Percentiles rank a stretch among this genome's conserved stretches.
These are phyloP conservation scores for Lobosporangium transversale DNA, from an alignment of 192 early-diverging fungal genomes.

Conservation along the genomic window DNA sequence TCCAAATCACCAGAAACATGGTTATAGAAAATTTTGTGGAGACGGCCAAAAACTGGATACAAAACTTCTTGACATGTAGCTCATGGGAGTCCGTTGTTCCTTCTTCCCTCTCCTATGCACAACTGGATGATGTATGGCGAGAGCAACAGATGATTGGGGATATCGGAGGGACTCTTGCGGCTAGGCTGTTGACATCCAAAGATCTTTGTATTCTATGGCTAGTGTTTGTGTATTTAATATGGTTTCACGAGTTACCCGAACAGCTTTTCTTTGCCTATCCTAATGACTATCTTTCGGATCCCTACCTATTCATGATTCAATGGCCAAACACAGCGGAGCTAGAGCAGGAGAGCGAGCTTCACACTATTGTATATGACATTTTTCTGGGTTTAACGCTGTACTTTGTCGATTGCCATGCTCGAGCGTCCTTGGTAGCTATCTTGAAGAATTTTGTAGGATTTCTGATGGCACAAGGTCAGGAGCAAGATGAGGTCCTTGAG, in stretches of 20 bases:
- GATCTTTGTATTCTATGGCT: slow-evolving; percentile 44
- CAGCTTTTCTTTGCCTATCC: slow-evolving; percentile 30
- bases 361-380: slow-evolving; percentile 41
- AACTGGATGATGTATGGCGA: slow-evolving; percentile 30
- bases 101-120: slow-evolving; percentile 17
- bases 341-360: slow-evolving; percentile 30
- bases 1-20: slow-evolving; percentile 29
- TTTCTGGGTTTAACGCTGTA: slow-evolving; percentile 40
- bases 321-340: slow-evolving; percentile 26
- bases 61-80: slow-evolving; percentile 35
- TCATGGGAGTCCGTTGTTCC: slow-evolving; percentile 21
- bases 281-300: slow-evolving; percentile 20
- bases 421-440: slow-evolving; percentile 17
- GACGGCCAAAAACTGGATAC: slow-evolving; percentile 42
- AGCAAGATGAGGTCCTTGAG: slow-evolving; percentile 28
- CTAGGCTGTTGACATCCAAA: slow-evolving; percentile 15
- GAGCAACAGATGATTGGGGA: slow-evolving; percentile 43
- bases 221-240: slow-evolving; percentile 36
- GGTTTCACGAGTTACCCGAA: slow-evolving; percentile 43
- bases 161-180: slow-evolving; percentile 23
- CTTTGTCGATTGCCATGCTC: slow-evolving; percentile 32
- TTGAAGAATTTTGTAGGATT: slow-evolving; percentile 45
- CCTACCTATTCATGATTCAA: slow-evolving; percentile 24
- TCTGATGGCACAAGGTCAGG: slow-evolving; percentile 24
- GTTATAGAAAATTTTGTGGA: slow-evolving; percentile 18